These are phyloP conservation scores for Fraxinus albicans DNA, from an alignment of 305 asterid genomes.

Conservation along the genomic window DNA sequence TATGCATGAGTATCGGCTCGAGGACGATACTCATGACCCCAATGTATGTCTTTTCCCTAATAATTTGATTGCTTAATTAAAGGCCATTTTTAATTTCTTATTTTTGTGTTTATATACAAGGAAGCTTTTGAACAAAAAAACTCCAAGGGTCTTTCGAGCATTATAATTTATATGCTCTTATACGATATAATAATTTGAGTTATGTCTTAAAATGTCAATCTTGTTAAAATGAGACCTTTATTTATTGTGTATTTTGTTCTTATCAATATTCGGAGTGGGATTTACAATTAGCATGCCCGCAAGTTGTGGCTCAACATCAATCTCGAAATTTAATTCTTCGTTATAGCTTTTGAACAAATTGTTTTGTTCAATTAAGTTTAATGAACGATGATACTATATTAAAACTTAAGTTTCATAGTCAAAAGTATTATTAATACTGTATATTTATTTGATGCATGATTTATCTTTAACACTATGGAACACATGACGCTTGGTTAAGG, in stretches of 20 bases:
- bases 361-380: not conserved
- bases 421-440: not conserved
- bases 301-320: not conserved
- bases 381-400: not conserved
- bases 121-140: not conserved
- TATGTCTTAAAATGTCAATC: not conserved
- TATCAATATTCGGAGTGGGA: not conserved
- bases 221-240: not conserved
- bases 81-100: not conserved
- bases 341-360: not conserved
- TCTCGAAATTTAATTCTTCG: not conserved
- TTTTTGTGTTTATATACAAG: not conserved
- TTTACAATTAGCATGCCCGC: not conserved
- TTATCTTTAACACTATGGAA: not conserved
- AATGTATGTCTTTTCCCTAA: slow-evolving; percentile 22
- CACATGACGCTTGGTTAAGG: not conserved
- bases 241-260: not conserved
- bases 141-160: not conserved
- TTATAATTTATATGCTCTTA: not conserved
- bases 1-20: slow-evolving; percentile 93
- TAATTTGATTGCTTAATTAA: not conserved
- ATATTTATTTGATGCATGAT: not conserved
- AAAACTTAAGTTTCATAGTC: not conserved
- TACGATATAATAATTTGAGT: not conserved
- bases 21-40: slow-evolving; percentile 47